Conservation (phyloP, 2,329 filamentous ascomycete species). For the Talaromyces sp. region DNA sequence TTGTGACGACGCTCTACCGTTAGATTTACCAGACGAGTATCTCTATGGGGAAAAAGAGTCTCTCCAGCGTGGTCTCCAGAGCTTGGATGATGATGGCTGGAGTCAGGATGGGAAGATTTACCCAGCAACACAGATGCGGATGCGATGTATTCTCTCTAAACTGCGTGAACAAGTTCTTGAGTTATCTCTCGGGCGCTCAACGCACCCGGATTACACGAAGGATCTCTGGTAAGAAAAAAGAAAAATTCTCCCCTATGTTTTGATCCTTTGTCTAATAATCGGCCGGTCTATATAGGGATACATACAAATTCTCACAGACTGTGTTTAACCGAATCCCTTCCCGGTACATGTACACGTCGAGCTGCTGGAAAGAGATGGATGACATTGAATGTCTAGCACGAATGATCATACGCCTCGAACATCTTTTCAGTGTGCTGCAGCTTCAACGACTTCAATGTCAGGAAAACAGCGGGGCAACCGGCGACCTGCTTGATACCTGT, state of each 20-base stretch:
- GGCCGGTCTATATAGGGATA: constrained; percentile 9
- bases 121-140: constrained; percentile 21
- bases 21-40: constrained; percentile 28
- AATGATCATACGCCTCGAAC: constrained; percentile 22
- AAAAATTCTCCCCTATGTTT: background rate
- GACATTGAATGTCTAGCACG: constrained; percentile 15
- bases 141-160: constrained; percentile 22
- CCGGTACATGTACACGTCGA: constrained; percentile 20
- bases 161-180: constrained; percentile 23
- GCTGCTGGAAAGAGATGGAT: constrained; percentile 19
- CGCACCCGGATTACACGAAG: background rate
- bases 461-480: constrained; percentile 18
- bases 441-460: constrained; percentile 23
- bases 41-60: constrained; percentile 18
- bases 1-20: constrained; percentile 25
- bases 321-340: constrained; percentile 20
- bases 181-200: constrained; percentile 20
- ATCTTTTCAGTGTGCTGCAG: constrained; percentile 22
- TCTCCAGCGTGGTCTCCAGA: constrained; percentile 13
- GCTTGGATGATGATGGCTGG: constrained; percentile 23
- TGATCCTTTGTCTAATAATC: background rate
- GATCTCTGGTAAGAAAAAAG: background rate
- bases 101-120: constrained; percentile 19
- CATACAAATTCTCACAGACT: constrained; percentile 19
- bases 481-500: constrained; percentile 21